Percentiles rank a stretch among this genome's conserved stretches.
phyloP scores from a whole-genome alignment of 2,329 filamentous ascomycete species.

The Penicillium sp. region DNA sequence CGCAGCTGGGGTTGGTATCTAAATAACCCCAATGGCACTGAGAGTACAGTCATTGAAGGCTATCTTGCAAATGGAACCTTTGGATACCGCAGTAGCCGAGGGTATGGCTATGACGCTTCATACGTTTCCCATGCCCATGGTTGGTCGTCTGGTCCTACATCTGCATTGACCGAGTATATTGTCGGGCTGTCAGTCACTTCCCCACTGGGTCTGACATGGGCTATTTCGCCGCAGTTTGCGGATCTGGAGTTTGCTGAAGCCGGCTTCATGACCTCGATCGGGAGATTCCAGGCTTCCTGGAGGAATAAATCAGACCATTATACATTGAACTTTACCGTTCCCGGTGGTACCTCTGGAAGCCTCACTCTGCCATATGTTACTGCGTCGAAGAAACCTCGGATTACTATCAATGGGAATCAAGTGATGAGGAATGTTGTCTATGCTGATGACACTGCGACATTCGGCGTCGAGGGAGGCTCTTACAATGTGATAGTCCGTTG shows the following conservation, averaged over 20 bases:
- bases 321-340: slow-evolving; percentile 20
- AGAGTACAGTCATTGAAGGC: slow-evolving; percentile 57
- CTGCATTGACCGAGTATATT: slow-evolving; percentile 43
- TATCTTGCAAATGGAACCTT: slow-evolving; percentile 55
- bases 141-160: slow-evolving; percentile 43
- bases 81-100: slow-evolving; percentile 52
- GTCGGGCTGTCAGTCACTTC: slow-evolving; percentile 43
- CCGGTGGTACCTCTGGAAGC: slow-evolving; percentile 20
- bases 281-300: slow-evolving; percentile 36
- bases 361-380: slow-evolving; percentile 23
- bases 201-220: slow-evolving; percentile 42
- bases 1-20: slow-evolving; percentile 59
- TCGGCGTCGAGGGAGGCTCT: slow-evolving; percentile 22
- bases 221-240: slow-evolving; percentile 43
- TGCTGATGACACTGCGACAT: slow-evolving; percentile 17
- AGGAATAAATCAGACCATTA: slow-evolving; percentile 15
- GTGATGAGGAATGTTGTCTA: slow-evolving; percentile 19
- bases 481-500: slow-evolving; percentile 20
- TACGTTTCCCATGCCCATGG: slow-evolving; percentile 45
- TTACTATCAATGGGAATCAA: slow-evolving; percentile 22
- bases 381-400: slow-evolving; percentile 20
- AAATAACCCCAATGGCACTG: slow-evolving; percentile 54
- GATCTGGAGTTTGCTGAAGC: slow-evolving; percentile 43
- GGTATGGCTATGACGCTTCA: slow-evolving; percentile 49
- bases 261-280: slow-evolving; percentile 46